Base-by-base conservation (phyloP, 2,329 filamentous ascomycete genomes). In the Venturia pyrina region DNA sequence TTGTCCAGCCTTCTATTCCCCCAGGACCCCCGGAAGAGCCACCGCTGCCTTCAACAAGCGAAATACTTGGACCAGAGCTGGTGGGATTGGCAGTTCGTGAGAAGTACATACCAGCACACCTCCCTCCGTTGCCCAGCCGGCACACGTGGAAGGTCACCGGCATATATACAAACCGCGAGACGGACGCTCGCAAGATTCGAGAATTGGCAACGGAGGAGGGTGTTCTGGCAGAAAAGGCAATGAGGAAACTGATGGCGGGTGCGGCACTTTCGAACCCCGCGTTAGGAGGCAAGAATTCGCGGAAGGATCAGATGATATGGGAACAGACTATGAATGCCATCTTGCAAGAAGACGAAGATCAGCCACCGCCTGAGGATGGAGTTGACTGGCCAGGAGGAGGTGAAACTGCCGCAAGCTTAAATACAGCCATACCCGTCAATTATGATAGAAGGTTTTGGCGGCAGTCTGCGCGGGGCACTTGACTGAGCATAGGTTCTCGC, bases 141-240 rank as follows among this genome's bases (percentile, higher is more conserved):
- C 86, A 89, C 73, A 87, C 87, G 0, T 89, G 85, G 76, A 82
- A 82, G 69, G 75, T 81, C 34, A 87, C 86, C 1, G 78, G 84
- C 0, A 82, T 87, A 4, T 87, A 81, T 68, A 81, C 82, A 1
- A 74, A 82, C 48, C 80, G 86, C 67, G 85, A 87, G 68, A 82
- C 78, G 43, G 85, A 88, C 69, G 81, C 85, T 2, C 78, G 84
- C 46, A 81, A 80, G 68, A 83, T 87, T 60, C 76, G 85, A 46
- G 87, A 89, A 71, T 80, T 82, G 66, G 86, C 86, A 5, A 87
- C 85, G 3, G 82, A 87, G 70, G 87, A 89, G 72, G 86, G 86
- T 17, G 81, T 87, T 59, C 74, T 86, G 67, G 87, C 86, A 8
- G 87, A 89, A 72, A 83, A 87, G 70, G 86, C 86, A 24, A 74